Conservation (phyloP, 305 asterid genomes). For the Fraxinus ornus region DNA sequence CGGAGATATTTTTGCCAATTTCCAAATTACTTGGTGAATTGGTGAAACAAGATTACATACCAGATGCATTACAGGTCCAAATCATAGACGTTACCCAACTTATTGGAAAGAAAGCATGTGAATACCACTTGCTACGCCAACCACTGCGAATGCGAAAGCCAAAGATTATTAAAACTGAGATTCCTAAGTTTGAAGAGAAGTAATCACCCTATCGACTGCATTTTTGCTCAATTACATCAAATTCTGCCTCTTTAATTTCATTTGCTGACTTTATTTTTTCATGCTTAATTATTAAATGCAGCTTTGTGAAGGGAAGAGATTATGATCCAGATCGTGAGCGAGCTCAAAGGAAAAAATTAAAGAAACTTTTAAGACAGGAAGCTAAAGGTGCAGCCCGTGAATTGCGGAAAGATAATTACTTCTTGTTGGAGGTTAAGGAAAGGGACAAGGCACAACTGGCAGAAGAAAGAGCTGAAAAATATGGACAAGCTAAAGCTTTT, state of each 20-base stretch:
- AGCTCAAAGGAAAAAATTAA: conserved; percentile 70
- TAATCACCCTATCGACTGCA: conserved; percentile 24
- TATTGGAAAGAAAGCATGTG: conserved; percentile 55
- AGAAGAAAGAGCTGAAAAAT: conserved; percentile 71
- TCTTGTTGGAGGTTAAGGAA: conserved; percentile 67
- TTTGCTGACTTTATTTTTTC: background rate
- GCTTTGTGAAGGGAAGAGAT: conserved; percentile 93
- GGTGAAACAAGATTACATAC: conserved; percentile 50
- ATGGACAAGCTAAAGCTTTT: conserved; percentile 65
- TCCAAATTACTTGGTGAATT: conserved; percentile 47
- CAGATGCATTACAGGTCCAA: conserved; percentile 54
- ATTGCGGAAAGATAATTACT: conserved; percentile 74
- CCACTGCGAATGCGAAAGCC: conserved; percentile 70
- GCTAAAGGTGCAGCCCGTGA: conserved; percentile 79
- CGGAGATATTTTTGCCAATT: conserved; percentile 78
- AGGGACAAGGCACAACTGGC: conserved; percentile 47
- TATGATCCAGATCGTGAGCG: conserved; percentile 93
- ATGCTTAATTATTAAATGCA: conserved; percentile 29
- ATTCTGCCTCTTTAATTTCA: background rate
- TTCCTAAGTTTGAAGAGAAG: conserved; percentile 88
- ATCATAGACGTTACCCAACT: conserved; percentile 40
- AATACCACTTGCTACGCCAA: conserved; percentile 57
- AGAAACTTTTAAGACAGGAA: conserved; percentile 57
- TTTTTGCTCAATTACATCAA: background rate
- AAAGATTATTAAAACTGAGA: conserved; percentile 59